Evolutionary conservation across 176 grass and related monocot species (phyloP), one percentile per base, ranked within the genome.

Genomic region (Lolium perenne): DNA sequence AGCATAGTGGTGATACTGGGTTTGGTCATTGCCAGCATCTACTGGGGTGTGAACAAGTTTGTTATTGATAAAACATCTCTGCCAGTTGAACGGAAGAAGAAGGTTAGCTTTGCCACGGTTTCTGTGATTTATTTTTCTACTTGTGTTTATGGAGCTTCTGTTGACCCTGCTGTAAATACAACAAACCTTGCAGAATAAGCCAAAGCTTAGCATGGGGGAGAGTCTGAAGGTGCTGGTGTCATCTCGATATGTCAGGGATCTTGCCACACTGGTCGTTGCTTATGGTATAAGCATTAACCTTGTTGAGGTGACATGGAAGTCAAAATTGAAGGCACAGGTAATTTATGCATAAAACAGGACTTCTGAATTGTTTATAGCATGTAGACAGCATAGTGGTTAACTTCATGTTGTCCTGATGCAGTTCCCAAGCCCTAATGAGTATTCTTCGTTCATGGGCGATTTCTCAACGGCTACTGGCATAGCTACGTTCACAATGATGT

Each of bases 221-320:
- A 98, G 97, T 88, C 29, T 98, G 92, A 98, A 98, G 82, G 86
- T 98, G 64, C 88, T 98, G 83, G 55, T 98, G 55, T 99, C 97
- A 66, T 99, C 94, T 22, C 89, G 86, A 29, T 99, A 99, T 84
- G 93, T 99, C 67, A 99, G 97, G 87, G 97, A 99, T 93, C 93
- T 99, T 84, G 97, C 97, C 17, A 99, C 97, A 7, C 84, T 99
- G 90, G 97, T 99, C 2, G 97, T 99, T 77, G 94, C 97, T 66
- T 99, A 99, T 80, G 97, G 97, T 78, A 99, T 99, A 86, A 99
- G 97, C 84, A 99, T 99, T 65, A 99, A 99, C 78, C 90, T 99
- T 71, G 97, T 99, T 45, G 97, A 99, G 71, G 97, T 99, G 4
- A 99, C 97, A 76, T 96, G 94, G 97, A 99, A 99, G 90, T 99